Base-by-base conservation (phyloP, 2,329 filamentous ascomycete species). In the Fulvia fulva region DNA sequence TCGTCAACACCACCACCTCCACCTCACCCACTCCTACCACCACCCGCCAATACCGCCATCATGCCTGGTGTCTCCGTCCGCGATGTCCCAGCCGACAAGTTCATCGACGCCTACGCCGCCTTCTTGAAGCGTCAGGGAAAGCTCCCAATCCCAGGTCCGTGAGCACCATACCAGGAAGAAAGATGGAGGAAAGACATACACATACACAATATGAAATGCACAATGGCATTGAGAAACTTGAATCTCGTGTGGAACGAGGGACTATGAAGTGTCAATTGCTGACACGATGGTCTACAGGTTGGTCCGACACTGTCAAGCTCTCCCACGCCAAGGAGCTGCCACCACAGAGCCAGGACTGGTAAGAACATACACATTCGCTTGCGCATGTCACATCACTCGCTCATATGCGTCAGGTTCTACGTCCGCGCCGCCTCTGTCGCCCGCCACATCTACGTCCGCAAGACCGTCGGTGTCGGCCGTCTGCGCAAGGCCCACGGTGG, bases 271-370 rank as follows among this genome's bases (percentile, higher is more conserved):
- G 68, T 71, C 63, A 65, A 65, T 72, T 70, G 73, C 76, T 78
- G 73, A 78, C 75, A 69, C 72, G 51, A 55, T 73, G 75, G 70
- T 78, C 77, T 80, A 79, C 78, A 95, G 91, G 91, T 84, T 97
- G 93, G 93, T 93, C 97, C 79, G 94, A 99, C 79, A 97, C 93
- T 75, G 94, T 97, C 83, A 99, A 99, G 89, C 97, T 93, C 72
- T 93, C 91, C 74, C 85, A 88, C 77, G 89, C 89, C 78, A 96
- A 96, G 82, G 94, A 99, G 85, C 89, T 99, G 72, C 93, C 93
- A 75, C 94, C 93, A 75, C 92, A 97, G 87, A 89, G 92, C 80
- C 90, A 92, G 77, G 94, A 99, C 86, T 99, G 94, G 94, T 95
- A 87, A 84, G 90, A 87, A 25, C 22, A 21, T 45, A 21, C 9